Percentiles rank a stretch among this genome's conserved stretches.
These are phyloP conservation scores for Scenedesmus sp. DNA, from an alignment of 163 green algal genomes.

Conservation along the genomic window DNA sequence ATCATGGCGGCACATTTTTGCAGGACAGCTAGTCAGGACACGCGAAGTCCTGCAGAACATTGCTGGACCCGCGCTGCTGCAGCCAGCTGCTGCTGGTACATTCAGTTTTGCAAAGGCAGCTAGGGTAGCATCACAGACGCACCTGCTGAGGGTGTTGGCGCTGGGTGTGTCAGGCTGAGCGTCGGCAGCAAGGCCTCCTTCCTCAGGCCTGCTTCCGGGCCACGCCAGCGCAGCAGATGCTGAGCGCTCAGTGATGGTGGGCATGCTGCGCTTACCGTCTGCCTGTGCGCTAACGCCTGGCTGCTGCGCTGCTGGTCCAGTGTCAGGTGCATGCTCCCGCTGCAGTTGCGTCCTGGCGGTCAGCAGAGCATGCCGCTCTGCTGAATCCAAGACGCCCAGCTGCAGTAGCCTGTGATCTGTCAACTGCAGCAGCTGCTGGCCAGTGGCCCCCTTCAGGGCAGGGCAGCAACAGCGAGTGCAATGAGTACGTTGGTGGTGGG, in stretches of 20 bases:
- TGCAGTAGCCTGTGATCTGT: constrained; percentile 41
- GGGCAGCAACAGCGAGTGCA: background rate
- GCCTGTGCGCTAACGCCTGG: background rate
- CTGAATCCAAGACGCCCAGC: constrained; percentile 44
- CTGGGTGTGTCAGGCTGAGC: constrained; percentile 4
- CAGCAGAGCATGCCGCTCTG: constrained; percentile 30
- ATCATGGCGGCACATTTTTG: background rate
- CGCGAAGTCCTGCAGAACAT: background rate
- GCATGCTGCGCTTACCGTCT: background rate
- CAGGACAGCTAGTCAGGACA: background rate
- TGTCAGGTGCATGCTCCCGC: constrained; percentile 1
- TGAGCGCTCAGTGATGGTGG: background rate
- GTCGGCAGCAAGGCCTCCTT: background rate
- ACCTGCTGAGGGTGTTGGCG: background rate
- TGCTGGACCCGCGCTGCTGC: background rate
- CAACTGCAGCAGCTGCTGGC: constrained; percentile 37
- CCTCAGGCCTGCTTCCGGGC: background rate
- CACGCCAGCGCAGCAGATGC: background rate
- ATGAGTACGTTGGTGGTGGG: background rate
- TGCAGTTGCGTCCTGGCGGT: background rate
- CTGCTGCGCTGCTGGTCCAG: background rate
- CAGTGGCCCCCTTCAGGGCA: constrained; percentile 24
- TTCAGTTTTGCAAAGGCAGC: too few relatives aligned
- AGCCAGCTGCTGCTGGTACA: background rate
- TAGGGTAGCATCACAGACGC: background rate